These are phyloP conservation scores for Cordyceps tenuipes DNA, from an alignment of 2,329 filamentous ascomycete species.

Conservation along the genomic window DNA sequence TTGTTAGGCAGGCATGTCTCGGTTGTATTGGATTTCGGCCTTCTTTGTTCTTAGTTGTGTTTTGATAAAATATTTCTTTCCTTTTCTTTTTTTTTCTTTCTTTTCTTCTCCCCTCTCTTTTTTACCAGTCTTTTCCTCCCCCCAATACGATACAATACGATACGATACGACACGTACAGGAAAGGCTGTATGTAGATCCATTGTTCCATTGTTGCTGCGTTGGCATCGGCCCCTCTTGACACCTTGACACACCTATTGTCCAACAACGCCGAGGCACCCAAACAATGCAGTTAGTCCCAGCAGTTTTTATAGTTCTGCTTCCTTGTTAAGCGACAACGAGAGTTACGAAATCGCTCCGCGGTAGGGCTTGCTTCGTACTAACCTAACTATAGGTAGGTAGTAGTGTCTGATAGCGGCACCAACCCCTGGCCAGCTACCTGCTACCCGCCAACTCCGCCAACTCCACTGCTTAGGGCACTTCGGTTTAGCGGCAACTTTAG, in stretches of 20 bases:
- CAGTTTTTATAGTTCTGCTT: neutral
- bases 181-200: neutral
- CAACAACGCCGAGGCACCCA: neutral
- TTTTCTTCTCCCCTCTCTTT: neutral
- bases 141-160: too few species aligned
- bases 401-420: neutral
- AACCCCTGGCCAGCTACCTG: neutral
- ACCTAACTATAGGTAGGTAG: too few species aligned
- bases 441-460: neutral
- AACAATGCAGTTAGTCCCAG: too few species aligned
- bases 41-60: neutral
- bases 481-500: neutral
- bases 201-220: neutral
- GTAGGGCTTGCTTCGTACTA: neutral
- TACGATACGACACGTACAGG: neutral
- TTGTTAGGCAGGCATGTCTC: neutral
- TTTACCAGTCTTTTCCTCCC: neutral
- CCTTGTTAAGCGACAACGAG: neutral
- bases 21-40: neutral
- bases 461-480: neutral
- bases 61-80: neutral
- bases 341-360: neutral
- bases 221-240: slow-evolving; percentile 5
- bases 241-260: neutral
- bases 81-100: neutral